Percentiles rank a stretch among this genome's conserved stretches.
These are phyloP conservation scores for Candida schatavii DNA, from an alignment of 805 yeast genomes.

Conservation along the genomic window DNA sequence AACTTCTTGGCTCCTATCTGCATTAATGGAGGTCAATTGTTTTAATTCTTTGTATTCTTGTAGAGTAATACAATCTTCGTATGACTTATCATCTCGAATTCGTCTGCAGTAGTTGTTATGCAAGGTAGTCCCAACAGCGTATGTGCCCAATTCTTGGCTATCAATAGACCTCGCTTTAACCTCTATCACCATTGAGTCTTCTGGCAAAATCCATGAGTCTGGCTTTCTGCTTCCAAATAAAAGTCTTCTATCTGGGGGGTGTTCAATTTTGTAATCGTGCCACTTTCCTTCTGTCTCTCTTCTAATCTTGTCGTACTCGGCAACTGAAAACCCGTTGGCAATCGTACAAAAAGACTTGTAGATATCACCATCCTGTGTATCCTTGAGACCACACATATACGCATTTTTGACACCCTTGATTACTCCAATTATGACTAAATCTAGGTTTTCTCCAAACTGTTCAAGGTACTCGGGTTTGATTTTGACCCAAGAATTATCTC, in stretches of 20 bases:
- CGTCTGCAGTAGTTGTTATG: constrained; percentile 71
- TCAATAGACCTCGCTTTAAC: constrained; percentile 78
- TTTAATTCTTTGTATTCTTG: constrained; percentile 49
- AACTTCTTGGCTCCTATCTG: constrained; percentile 26
- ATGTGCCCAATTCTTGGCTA: constrained; percentile 41
- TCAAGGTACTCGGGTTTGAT: constrained; percentile 88
- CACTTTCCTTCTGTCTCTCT: constrained; percentile 59
- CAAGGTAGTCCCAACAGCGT: constrained; percentile 66
- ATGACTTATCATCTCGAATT: constrained; percentile 67
- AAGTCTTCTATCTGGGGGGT: constrained; percentile 37
- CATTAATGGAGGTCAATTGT: constrained; percentile 20
- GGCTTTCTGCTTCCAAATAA: constrained; percentile 64
- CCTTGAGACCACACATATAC: constrained; percentile 69
- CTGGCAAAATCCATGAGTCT: constrained; percentile 75
- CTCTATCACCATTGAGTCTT: constrained; percentile 73
- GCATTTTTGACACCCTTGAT: constrained; percentile 69
- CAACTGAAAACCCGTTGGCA: constrained; percentile 76
- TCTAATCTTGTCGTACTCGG: constrained; percentile 59
- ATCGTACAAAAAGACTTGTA: constrained; percentile 73
- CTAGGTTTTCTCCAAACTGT: constrained; percentile 84
- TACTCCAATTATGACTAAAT: constrained; percentile 75
- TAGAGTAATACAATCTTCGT: constrained; percentile 52
- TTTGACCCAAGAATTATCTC: constrained; percentile 75
- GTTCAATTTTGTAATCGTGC: constrained; percentile 39
- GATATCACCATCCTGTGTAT: constrained; percentile 32